phyloP scores from a whole-genome alignment of 352 stramenopile species.

The Globisporangium polare region DNA sequence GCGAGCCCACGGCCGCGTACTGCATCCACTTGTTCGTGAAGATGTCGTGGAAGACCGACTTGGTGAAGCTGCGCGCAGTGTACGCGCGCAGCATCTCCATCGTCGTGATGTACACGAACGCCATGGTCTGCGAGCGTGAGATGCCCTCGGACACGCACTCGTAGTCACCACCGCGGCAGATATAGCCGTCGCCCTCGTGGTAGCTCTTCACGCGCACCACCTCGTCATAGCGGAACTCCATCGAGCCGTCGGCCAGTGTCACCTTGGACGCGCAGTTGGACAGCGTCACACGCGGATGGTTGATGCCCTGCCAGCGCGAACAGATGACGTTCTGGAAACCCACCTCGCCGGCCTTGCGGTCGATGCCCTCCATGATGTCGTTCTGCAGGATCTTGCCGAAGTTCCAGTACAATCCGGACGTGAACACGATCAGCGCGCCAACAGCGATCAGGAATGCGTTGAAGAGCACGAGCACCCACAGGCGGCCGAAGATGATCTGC shows the following conservation, averaged over 20 bases:
- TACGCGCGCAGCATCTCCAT: slow-evolving; percentile 76
- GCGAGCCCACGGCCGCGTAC: slow-evolving; percentile 53
- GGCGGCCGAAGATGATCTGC: slow-evolving; percentile 59
- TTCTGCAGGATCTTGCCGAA: slow-evolving; percentile 53
- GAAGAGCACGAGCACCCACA: slow-evolving; percentile 64
- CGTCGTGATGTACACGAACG: slow-evolving; percentile 74
- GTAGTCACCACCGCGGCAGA: slow-evolving; percentile 48
- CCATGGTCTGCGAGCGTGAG: slow-evolving; percentile 65
- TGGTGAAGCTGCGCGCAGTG: slow-evolving; percentile 73
- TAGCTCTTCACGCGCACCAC: slow-evolving; percentile 19
- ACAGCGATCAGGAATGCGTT: slow-evolving; percentile 59
- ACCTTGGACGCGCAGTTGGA: slow-evolving; percentile 1
- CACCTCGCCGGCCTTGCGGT: background rate
- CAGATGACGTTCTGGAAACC: background rate
- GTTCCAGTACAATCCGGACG: slow-evolving; percentile 64
- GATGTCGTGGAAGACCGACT: slow-evolving; percentile 65
- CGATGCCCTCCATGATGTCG: slow-evolving; percentile 43
- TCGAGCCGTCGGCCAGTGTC: background rate
- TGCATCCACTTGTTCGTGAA: slow-evolving; percentile 83
- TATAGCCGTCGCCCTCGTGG: slow-evolving; percentile 38
- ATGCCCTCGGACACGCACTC: slow-evolving; percentile 63
- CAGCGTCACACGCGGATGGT: background rate
- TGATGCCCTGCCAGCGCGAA: slow-evolving; percentile 6
- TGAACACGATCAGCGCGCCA: slow-evolving; percentile 60
- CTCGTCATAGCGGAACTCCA: background rate